A percentile compares a stretch with the other conserved stretches of the same genome.
Conservation (phyloP, 805 yeast genomes). For the Nematodospora valgi region DNA sequence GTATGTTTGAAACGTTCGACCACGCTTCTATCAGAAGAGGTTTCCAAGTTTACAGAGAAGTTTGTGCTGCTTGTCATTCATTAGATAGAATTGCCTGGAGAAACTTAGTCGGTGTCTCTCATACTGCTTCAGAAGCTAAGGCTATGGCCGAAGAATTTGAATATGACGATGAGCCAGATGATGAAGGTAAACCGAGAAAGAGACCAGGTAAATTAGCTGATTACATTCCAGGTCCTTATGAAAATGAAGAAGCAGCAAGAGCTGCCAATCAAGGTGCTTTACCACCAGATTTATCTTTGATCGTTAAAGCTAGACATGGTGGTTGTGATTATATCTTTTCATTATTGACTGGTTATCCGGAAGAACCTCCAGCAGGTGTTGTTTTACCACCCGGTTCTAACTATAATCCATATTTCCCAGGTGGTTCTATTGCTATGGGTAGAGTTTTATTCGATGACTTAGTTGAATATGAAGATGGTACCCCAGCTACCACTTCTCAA, state of each 20-base stretch:
- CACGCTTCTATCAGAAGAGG: conserved; percentile 98
- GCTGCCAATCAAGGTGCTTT: conserved; percentile 99
- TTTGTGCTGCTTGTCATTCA: conserved; percentile 98
- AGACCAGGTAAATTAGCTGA: conserved; percentile 98
- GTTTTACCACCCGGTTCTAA: conserved; percentile 88
- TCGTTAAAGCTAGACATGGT: conserved; percentile 99
- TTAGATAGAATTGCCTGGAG: conserved; percentile 98
- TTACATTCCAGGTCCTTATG: conserved; percentile 90
- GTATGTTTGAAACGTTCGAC: conserved; percentile 87
- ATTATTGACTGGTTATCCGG: conserved; percentile 97
- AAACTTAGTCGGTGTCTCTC: conserved; percentile 94
- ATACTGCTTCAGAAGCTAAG: conserved; percentile 84
- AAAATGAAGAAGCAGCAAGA: conserved; percentile 98
- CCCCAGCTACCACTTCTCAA: conserved; percentile 97
- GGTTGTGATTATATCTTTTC: conserved; percentile 94
- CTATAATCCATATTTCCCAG: conserved; percentile 99
- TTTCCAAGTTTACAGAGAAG: conserved; percentile 97
- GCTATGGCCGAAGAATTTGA: conserved; percentile 95
- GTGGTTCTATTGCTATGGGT: conserved; percentile 99
- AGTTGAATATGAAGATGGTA: conserved; percentile 98
- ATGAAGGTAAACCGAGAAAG: conserved; percentile 95
- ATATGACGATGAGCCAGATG: conserved; percentile 95
- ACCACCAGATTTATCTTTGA: conserved; percentile 96
- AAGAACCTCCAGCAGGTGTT: conserved; percentile 98
- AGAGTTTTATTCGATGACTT: conserved; percentile 96